Evolutionary conservation across 1,284 basidiomycete species (phyloP).

Genomic region (Phlebopus sp.): DNA sequence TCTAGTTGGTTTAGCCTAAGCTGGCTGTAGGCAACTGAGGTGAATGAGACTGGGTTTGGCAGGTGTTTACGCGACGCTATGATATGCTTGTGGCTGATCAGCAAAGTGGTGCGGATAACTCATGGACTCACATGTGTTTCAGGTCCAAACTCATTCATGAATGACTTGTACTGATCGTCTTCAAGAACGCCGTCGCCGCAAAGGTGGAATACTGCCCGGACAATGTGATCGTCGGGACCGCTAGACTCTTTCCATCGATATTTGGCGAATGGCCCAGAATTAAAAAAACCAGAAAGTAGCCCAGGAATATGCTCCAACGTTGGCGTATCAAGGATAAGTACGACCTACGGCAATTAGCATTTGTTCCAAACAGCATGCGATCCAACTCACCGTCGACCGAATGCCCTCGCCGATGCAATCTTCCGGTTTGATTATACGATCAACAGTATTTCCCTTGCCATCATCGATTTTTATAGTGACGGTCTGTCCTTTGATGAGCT

Average conservation of each 20-base stretch:
- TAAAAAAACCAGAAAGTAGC: conserved; percentile 52
- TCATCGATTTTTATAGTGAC: conserved; percentile 53
- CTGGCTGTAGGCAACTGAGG: conserved; percentile 70
- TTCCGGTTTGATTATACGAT: conserved; percentile 53
- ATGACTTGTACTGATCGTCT: conserved; percentile 65
- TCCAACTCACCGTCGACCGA: conserved; percentile 42
- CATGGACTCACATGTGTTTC: conserved; percentile 51
- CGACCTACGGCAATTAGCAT: conserved; percentile 38
- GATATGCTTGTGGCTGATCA: conserved; percentile 52
- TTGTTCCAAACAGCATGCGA: neutral
- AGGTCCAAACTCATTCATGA: conserved; percentile 65
- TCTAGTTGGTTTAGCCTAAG: conserved; percentile 75
- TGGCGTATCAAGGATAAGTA: conserved; percentile 63
- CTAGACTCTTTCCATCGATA: conserved; percentile 45
- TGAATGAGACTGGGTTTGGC: conserved; percentile 72
- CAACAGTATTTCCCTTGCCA: conserved; percentile 30
- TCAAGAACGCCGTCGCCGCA: conserved; percentile 67
- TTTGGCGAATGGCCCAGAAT: conserved; percentile 47
- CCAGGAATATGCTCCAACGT: conserved; percentile 57
- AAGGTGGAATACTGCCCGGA: conserved; percentile 65
- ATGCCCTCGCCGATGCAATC: conserved; percentile 57
- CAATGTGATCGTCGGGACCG: conserved; percentile 41
- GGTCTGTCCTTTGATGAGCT: conserved; percentile 51
- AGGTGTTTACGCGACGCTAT: conserved; percentile 59
- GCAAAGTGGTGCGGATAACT: neutral